These are phyloP conservation scores for Aureobasidium pullulans DNA, from an alignment of 2,329 filamentous ascomycete species.

Conservation along the genomic window DNA sequence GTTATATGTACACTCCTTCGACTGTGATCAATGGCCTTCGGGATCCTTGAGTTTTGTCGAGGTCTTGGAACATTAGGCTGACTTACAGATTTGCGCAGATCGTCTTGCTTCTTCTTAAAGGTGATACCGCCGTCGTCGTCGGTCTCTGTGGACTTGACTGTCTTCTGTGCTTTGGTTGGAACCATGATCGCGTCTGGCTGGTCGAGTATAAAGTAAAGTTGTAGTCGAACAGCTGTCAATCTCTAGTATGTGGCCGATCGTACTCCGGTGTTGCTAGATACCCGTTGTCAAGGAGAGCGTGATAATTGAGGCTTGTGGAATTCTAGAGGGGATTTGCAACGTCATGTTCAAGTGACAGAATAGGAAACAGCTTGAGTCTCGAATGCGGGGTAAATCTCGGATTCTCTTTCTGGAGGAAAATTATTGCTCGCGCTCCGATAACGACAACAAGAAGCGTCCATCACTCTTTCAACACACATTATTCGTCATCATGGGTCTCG, in stretches of 20 bases:
- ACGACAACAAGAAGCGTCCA: neutral
- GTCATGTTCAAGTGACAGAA: neutral
- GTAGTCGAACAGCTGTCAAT: no score
- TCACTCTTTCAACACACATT: neutral
- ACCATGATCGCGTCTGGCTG: neutral
- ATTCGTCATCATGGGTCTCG: conserved; percentile 54
- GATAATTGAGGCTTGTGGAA: neutral
- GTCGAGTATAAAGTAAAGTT: neutral
- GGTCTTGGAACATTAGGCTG: neutral
- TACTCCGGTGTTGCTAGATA: no score
- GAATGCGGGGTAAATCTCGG: conserved; percentile 2
- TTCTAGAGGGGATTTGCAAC: neutral
- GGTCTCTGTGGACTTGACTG: neutral
- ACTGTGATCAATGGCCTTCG: neutral
- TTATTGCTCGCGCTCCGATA: neutral
- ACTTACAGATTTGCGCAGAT: neutral
- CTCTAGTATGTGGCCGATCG: neutral
- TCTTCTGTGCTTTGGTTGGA: neutral
- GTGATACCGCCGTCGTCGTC: neutral
- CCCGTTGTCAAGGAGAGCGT: no score
- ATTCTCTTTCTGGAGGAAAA: conserved; percentile 3
- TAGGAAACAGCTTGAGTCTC: neutral
- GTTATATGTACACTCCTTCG: neutral
- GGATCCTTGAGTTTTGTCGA: no score
- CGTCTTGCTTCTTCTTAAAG: neutral